A percentile compares a stretch with the other conserved stretches of the same genome.
Conservation (phyloP, 2,329 filamentous ascomycete species). For the Cladosporium sphaerospermum region DNA sequence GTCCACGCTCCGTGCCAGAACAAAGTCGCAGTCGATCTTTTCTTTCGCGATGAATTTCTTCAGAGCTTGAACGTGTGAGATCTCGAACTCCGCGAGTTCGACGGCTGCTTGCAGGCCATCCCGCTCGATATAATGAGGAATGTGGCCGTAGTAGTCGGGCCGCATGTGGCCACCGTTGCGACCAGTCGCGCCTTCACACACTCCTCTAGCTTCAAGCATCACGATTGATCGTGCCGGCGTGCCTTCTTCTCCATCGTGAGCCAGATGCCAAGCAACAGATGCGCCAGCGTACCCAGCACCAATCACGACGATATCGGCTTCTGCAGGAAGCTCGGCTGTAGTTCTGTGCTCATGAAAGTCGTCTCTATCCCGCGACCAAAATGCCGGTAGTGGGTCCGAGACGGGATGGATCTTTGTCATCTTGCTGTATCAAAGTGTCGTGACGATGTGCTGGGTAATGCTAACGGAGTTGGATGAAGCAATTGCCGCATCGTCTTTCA, state of each 20-base stretch:
- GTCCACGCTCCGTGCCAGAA: conserved; percentile 37
- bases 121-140: neutral
- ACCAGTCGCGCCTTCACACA: conserved; percentile 25
- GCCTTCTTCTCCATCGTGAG: conserved; percentile 10
- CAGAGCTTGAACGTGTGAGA: conserved; percentile 28
- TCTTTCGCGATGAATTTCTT: conserved; percentile 35
- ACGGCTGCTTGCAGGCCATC: conserved; percentile 27
- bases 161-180: conserved; percentile 17
- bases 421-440: too few relatives aligned
- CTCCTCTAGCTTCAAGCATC: conserved; percentile 24
- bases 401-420: too few relatives aligned
- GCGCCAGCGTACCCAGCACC: conserved; percentile 24
- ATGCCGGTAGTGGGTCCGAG: too few relatives aligned
- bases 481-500: too few relatives aligned
- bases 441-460: too few relatives aligned
- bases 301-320: conserved; percentile 23
- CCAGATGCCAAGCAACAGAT: conserved; percentile 21
- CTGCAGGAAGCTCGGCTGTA: conserved; percentile 7
- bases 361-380: too few relatives aligned
- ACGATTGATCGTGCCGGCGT: conserved; percentile 14
- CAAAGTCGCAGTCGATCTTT: conserved; percentile 41
- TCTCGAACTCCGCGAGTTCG: conserved; percentile 28
- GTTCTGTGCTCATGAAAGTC: too few relatives aligned
- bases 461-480: too few relatives aligned
- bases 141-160: neutral